phyloP scores from a whole-genome alignment of 805 yeast species.

The Candida krabiensis region DNA sequence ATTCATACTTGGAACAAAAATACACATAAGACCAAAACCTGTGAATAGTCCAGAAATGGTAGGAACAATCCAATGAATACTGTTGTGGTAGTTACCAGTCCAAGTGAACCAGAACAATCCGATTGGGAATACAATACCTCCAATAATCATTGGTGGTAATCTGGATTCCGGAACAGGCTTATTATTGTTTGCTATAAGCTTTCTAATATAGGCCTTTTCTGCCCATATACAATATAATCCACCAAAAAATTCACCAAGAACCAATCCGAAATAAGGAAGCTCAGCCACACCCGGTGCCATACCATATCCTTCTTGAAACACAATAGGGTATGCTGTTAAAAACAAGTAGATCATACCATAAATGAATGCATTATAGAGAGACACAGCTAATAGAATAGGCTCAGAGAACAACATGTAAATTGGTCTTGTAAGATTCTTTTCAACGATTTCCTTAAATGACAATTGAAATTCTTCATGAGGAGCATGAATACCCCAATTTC shows the following conservation, averaged over 20 bases:
- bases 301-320: conserved; percentile 61
- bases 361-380: conserved; percentile 73
- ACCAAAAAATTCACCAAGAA: conserved; percentile 66
- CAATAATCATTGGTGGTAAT: conserved; percentile 71
- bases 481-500: conserved; percentile 82
- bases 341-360: conserved; percentile 77
- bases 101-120: conserved; percentile 88
- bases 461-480: conserved; percentile 67
- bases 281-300: conserved; percentile 65
- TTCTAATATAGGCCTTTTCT: conserved; percentile 53
- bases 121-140: conserved; percentile 67
- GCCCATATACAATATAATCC: conserved; percentile 49
- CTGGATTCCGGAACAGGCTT: conserved; percentile 77
- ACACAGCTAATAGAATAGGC: conserved; percentile 68
- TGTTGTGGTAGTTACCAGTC: conserved; percentile 74
- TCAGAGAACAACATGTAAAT: conserved; percentile 63
- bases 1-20: conserved; percentile 69
- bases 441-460: conserved; percentile 56
- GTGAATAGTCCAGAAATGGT: conserved; percentile 61
- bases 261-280: conserved; percentile 77
- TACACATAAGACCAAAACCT: conserved; percentile 66
- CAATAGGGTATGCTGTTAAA: conserved; percentile 73
- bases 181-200: conserved; percentile 53
- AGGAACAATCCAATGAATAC: conserved; percentile 83
- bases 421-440: conserved; percentile 68